A percentile compares a stretch with the other conserved stretches of the same genome.
These are phyloP conservation scores for Neonectria ditissima DNA, from an alignment of 2,329 filamentous ascomycete species.

Conservation along the genomic window DNA sequence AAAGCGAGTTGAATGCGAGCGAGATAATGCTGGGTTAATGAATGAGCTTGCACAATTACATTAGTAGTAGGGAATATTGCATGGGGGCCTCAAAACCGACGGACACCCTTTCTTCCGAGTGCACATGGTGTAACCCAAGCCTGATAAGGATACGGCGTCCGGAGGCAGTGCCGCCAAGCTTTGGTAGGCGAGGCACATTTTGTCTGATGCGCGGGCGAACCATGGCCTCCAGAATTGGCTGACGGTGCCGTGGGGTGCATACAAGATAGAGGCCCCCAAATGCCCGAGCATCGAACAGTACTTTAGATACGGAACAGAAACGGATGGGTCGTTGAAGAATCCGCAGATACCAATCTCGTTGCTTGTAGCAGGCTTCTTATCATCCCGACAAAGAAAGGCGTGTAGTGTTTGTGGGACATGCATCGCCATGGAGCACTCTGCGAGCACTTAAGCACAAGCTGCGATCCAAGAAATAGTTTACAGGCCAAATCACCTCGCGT, in stretches of 20 bases:
- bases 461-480: too few relatives aligned
- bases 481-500: too few relatives aligned
- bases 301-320: too few relatives aligned
- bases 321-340: too few relatives aligned
- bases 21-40: neutral
- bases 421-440: neutral
- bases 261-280: neutral
- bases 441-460: slow-evolving; percentile 10
- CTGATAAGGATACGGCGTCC: neutral
- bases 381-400: too few relatives aligned
- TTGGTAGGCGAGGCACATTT: neutral
- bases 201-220: neutral
- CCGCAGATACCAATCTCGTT: too few relatives aligned
- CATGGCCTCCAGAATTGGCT: neutral
- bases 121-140: neutral
- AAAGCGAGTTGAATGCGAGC: slow-evolving; percentile 1
- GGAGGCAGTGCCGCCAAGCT: neutral
- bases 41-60: neutral
- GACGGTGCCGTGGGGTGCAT: neutral
- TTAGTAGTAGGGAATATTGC: neutral
- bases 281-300: neutral
- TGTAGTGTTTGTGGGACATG: too few relatives aligned
- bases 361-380: too few relatives aligned
- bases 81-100: neutral
- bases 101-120: neutral